Evolutionary conservation across 1,139 yeast genomes (phyloP).

Genomic region (Taiozyma onychis): DNA sequence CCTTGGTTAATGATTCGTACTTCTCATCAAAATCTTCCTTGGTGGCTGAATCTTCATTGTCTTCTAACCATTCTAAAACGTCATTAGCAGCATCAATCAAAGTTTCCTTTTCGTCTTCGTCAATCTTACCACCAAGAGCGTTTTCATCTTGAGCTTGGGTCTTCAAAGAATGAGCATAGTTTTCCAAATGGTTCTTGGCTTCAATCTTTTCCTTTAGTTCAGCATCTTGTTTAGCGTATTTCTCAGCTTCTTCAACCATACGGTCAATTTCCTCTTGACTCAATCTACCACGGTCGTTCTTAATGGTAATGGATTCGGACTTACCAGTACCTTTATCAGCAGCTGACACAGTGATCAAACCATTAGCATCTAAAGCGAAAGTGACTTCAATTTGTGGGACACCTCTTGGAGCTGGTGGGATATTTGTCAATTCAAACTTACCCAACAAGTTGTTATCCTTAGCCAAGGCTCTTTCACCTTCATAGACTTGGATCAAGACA

Average conservation of each 20-base stretch:
- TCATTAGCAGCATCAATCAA: slow-evolving; percentile 85
- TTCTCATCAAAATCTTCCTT: slow-evolving; percentile 93
- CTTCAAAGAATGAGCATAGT: slow-evolving; percentile 80
- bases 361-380: slow-evolving; percentile 88
- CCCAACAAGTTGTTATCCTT: slow-evolving; percentile 93
- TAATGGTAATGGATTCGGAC: slow-evolving; percentile 88
- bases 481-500: slow-evolving; percentile 86
- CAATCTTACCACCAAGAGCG: slow-evolving; percentile 64
- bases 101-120: slow-evolving; percentile 89
- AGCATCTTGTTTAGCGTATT: slow-evolving; percentile 83
- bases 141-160: slow-evolving; percentile 66
- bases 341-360: slow-evolving; percentile 90
- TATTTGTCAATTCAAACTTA: slow-evolving; percentile 88
- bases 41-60: slow-evolving; percentile 81
- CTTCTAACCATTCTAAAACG: slow-evolving; percentile 77
- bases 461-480: slow-evolving; percentile 92
- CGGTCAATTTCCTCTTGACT: slow-evolving; percentile 87
- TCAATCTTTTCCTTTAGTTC: slow-evolving; percentile 78
- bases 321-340: slow-evolving; percentile 95
- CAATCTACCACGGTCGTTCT: slow-evolving; percentile 96
- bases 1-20: slow-evolving; percentile 75
- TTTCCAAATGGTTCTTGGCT: slow-evolving; percentile 82
- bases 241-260: slow-evolving; percentile 93
- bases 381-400: slow-evolving; percentile 95
- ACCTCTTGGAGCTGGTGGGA: slow-evolving; percentile 96